Conservation (phyloP, 768 basidiomycete genomes). For the Boletus insuetus region DNA sequence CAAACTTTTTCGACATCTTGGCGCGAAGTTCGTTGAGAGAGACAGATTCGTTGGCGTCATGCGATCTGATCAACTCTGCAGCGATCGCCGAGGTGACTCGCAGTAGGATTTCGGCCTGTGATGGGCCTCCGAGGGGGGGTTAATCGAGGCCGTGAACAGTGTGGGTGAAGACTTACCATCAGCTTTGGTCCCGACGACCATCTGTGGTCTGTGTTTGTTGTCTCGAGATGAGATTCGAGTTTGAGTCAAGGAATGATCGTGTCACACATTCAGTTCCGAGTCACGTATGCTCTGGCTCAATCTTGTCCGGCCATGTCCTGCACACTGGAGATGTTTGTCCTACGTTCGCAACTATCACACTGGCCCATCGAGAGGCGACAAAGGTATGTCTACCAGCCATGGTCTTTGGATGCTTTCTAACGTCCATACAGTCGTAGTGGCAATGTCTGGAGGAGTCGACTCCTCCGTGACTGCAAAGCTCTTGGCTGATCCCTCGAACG, state of each 20-base stretch:
- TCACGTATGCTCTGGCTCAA: slow-evolving; percentile 5
- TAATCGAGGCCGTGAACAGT: not conserved
- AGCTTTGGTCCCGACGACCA: slow-evolving; percentile 43
- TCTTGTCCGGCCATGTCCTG: slow-evolving; percentile 13
- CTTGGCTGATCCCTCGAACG: slow-evolving; percentile 54
- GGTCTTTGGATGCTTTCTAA: not conserved
- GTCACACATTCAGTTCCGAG: slow-evolving; percentile 4
- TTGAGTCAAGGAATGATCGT: not conserved
- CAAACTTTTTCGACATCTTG: slow-evolving; percentile 87
- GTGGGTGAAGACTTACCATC: slow-evolving; percentile 28
- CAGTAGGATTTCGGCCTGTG: slow-evolving; percentile 87
- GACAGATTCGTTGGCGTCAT: slow-evolving; percentile 72
- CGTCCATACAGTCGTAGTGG: slow-evolving; percentile 65
- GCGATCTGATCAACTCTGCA: slow-evolving; percentile 85
- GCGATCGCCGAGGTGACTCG: slow-evolving; percentile 95
- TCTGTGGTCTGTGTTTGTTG: not conserved
- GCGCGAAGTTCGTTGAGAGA: slow-evolving; percentile 87
- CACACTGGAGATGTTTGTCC: not conserved
- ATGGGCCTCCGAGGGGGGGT: slow-evolving; percentile 49
- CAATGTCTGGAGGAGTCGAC: slow-evolving; percentile 96
- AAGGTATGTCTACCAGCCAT: slow-evolving; percentile 11
- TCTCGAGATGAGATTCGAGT: not conserved
- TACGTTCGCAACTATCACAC: slow-evolving; percentile 17
- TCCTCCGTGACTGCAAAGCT: slow-evolving; percentile 86
- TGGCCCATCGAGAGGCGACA: slow-evolving; percentile 26